These are phyloP conservation scores for Hypoxylon intermedium DNA, from an alignment of 495 filamentous ascomycete genomes.

Conservation along the genomic window DNA sequence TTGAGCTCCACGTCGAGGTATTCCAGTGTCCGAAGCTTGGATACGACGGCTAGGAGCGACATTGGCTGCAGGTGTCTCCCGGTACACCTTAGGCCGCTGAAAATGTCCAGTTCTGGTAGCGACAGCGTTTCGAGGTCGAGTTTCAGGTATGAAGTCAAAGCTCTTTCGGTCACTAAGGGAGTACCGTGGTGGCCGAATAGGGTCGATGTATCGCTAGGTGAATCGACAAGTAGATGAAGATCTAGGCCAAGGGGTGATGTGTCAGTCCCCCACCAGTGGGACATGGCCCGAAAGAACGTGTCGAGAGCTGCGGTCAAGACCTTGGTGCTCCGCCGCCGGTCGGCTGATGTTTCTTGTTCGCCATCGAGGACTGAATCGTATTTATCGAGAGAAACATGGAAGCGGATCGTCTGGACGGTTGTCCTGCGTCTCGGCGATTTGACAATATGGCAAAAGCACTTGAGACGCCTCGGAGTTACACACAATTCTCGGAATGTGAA, in stretches of 20 bases:
- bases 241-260: conserved; percentile 29
- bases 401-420: conserved; percentile 27
- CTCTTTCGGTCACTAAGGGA: conserved; percentile 18
- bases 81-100: conserved; percentile 30
- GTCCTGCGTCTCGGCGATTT: conserved; percentile 24
- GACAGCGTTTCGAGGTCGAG: conserved; percentile 24
- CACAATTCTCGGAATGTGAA: conserved; percentile 24
- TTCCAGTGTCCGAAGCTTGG: conserved; percentile 22
- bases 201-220: conserved; percentile 25
- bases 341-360: conserved; percentile 24
- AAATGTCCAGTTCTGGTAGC: conserved; percentile 25
- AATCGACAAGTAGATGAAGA: conserved; percentile 27
- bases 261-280: conserved; percentile 23
- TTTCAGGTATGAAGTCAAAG: conserved; percentile 21
- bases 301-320: conserved; percentile 20
- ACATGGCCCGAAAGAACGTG: conserved; percentile 22
- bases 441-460: conserved; percentile 20
- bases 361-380: conserved; percentile 19
- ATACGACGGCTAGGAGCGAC: conserved; percentile 24
- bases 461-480: conserved; percentile 27
- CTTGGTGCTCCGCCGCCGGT: conserved; percentile 27
- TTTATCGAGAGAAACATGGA: conserved; percentile 30
- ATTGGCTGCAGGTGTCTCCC: conserved; percentile 33
- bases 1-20: conserved; percentile 31
- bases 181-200: conserved; percentile 11